These are phyloP conservation scores for Musa balbisiana DNA, from an alignment of 202 grass and related monocot genomes.

Conservation along the genomic window DNA sequence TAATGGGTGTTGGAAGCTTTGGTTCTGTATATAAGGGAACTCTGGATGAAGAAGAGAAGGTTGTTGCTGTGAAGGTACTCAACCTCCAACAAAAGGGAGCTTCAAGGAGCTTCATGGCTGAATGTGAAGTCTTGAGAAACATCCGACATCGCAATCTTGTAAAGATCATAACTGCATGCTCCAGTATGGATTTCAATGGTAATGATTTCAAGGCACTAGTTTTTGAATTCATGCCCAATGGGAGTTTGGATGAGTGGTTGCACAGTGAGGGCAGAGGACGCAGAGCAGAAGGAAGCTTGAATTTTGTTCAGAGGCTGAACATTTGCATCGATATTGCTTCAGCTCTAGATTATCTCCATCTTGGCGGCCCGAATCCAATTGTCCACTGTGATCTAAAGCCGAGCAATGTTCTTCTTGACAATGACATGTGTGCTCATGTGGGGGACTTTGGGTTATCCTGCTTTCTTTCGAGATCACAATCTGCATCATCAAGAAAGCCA, in stretches of 20 bases:
- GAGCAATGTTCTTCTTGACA: not conserved
- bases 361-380: not conserved
- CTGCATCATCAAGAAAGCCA: slow-evolving; percentile 12
- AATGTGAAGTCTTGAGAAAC: slow-evolving; percentile 4
- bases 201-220: not conserved
- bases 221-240: not conserved
- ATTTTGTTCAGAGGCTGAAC: not conserved
- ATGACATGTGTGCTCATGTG: not conserved
- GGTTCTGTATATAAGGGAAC: not conserved
- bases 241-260: not conserved
- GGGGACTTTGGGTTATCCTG: not conserved
- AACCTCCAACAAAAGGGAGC: not conserved
- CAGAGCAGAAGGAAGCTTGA: not conserved
- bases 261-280: not conserved
- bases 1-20: not conserved
- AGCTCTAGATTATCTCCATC: not conserved
- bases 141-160: not conserved
- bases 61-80: slow-evolving; percentile 1
- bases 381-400: not conserved
- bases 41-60: not conserved
- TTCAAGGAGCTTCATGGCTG: not conserved
- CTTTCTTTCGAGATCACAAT: not conserved
- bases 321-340: not conserved
- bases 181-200: not conserved
- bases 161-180: not conserved